Conservation (phyloP, 2,329 filamentous ascomycete species). For the Cladorrhinum sp. region DNA sequence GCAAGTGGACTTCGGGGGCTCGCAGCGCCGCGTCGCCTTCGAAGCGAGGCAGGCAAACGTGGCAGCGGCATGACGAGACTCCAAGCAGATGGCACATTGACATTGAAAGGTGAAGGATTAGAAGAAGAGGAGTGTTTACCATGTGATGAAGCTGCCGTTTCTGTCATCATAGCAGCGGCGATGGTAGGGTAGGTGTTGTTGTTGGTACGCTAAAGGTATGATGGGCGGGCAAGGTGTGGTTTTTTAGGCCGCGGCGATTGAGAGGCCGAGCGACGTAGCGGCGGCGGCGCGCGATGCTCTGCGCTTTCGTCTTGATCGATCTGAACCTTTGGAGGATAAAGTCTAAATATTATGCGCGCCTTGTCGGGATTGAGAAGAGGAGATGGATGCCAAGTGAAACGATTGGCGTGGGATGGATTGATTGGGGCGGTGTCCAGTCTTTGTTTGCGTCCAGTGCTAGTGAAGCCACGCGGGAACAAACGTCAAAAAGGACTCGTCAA, state of each 20-base stretch:
- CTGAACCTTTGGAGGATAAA: not conserved
- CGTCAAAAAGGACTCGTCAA: not conserved
- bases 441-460: not conserved
- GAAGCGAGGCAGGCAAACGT: constrained; percentile 1
- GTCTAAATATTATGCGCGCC: not conserved
- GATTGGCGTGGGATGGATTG: not conserved
- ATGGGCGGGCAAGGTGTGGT: not conserved
- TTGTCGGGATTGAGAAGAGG: not conserved
- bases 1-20: constrained; percentile 16
- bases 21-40: constrained; percentile 14
- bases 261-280: not conserved
- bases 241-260: constrained; percentile 1
- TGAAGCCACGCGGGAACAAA: not conserved
- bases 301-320: not conserved
- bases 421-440: not conserved
- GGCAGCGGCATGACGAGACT: constrained; percentile 7
- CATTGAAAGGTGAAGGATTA: constrained; percentile 1
- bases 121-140: constrained; percentile 24
- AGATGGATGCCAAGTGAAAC: not conserved
- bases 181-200: not conserved
- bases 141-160: constrained; percentile 27
- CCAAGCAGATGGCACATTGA: not conserved
- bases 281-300: not conserved
- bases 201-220: not conserved
- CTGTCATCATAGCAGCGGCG: constrained; percentile 29